These are phyloP conservation scores for Boletus subcaerulescens DNA, from an alignment of 768 basidiomycete genomes.

Conservation along the genomic window DNA sequence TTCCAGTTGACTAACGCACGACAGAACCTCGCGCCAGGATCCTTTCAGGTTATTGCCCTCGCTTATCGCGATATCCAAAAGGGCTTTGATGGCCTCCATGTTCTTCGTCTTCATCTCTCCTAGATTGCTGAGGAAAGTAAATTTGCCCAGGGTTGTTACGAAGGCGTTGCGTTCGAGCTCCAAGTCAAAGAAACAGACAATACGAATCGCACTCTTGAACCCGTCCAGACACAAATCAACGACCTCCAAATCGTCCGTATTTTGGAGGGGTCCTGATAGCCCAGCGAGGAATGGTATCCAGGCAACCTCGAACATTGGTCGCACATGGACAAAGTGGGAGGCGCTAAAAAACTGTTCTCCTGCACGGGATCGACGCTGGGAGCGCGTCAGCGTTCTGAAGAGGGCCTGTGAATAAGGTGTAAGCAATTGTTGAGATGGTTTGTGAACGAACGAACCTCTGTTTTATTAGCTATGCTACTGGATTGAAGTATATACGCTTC, in stretches of 20 bases:
- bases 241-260: slow-evolving; percentile 90
- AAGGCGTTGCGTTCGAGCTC: slow-evolving; percentile 99
- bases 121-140: slow-evolving; percentile 95
- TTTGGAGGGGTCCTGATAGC: slow-evolving; percentile 90
- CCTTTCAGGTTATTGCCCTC: slow-evolving; percentile 96
- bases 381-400: slow-evolving; percentile 88
- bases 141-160: slow-evolving; percentile 93
- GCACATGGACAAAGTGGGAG: slow-evolving; percentile 93
- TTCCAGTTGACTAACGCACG: slow-evolving; percentile 97
- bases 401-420: slow-evolving; percentile 57
- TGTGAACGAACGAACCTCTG: slow-evolving; percentile 59
- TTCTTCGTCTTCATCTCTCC: slow-evolving; percentile 99
- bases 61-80: slow-evolving; percentile 92
- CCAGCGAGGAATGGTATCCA: slow-evolving; percentile 99
- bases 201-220: slow-evolving; percentile 94
- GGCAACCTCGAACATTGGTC: slow-evolving; percentile 98
- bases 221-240: slow-evolving; percentile 93
- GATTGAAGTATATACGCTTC: slow-evolving; percentile 96
- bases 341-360: slow-evolving; percentile 95
- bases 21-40: slow-evolving; percentile 94
- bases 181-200: slow-evolving; percentile 95
- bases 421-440: background rate
- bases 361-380: slow-evolving; percentile 78
- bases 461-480: slow-evolving; percentile 94
- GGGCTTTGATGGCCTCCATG: slow-evolving; percentile 96